Conservation (phyloP, 1,284 basidiomycete genomes). For the Papiliotrema fonsecae region DNA sequence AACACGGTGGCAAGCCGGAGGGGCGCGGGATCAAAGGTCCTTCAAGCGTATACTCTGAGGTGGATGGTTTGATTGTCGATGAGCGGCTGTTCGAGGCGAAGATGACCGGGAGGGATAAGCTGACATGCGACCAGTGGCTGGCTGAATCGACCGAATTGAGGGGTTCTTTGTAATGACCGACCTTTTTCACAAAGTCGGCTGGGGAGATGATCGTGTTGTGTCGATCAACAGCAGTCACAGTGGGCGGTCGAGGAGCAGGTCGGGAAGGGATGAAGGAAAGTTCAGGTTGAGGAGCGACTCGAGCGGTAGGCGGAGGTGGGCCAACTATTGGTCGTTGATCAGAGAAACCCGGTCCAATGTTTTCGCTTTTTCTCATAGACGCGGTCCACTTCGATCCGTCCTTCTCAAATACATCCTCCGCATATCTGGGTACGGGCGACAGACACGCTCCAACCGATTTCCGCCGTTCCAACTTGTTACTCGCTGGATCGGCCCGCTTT, state of each 20-base stretch:
- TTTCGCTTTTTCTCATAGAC: neutral
- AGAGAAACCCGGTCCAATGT: neutral
- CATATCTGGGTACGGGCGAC: neutral
- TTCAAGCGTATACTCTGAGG: too few species aligned
- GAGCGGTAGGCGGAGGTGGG: neutral
- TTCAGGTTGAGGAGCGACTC: neutral
- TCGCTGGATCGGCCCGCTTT: neutral
- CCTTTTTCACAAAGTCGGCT: neutral
- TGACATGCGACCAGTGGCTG: too few species aligned
- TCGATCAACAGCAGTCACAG: neutral
- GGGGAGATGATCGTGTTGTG: neutral
- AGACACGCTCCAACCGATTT: neutral
- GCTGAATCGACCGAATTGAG: too few species aligned
- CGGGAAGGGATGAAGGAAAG: neutral
- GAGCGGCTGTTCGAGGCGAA: too few species aligned
- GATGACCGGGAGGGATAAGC: too few species aligned
- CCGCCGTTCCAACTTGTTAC: neutral
- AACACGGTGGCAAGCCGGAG: too few species aligned
- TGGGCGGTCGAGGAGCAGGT: neutral
- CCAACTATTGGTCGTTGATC: neutral
- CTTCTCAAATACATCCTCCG: neutral
- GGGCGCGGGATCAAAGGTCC: too few species aligned
- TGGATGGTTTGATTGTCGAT: too few species aligned
- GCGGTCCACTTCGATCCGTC: neutral
- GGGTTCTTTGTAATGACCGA: too few species aligned